Evolutionary conservation across 2,329 filamentous ascomycete species (phyloP).

Genomic region (Fusarium sp.): DNA sequence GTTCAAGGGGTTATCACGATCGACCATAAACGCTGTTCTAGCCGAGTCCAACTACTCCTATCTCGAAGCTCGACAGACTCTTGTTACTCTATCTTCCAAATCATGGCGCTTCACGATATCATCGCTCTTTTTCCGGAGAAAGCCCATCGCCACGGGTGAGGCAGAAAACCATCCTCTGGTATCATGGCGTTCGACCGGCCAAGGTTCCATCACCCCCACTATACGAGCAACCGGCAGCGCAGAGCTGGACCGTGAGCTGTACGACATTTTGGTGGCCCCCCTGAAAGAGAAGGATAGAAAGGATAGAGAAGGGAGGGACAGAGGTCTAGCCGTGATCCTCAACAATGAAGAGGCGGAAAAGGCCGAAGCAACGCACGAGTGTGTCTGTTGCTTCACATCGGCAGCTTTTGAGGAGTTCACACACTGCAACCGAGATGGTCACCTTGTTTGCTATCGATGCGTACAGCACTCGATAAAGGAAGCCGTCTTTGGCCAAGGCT

Average conservation of each 20-base stretch:
- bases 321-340: slow-evolving; percentile 65
- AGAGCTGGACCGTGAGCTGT: slow-evolving; percentile 75
- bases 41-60: slow-evolving; percentile 88
- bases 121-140: slow-evolving; percentile 77
- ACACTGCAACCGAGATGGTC: slow-evolving; percentile 76
- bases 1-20: slow-evolving; percentile 81
- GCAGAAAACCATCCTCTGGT: slow-evolving; percentile 75
- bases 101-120: slow-evolving; percentile 85
- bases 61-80: slow-evolving; percentile 77
- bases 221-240: slow-evolving; percentile 76
- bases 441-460: slow-evolving; percentile 86
- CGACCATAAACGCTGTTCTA: slow-evolving; percentile 82
- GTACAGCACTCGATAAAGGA: slow-evolving; percentile 87
- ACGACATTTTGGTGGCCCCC: slow-evolving; percentile 69
- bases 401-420: slow-evolving; percentile 81
- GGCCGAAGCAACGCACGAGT: slow-evolving; percentile 74
- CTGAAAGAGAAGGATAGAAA: slow-evolving; percentile 62
- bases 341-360: slow-evolving; percentile 73
- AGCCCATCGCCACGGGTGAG: slow-evolving; percentile 66
- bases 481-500: slow-evolving; percentile 93
- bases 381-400: slow-evolving; percentile 82
- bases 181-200: slow-evolving; percentile 70
- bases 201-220: slow-evolving; percentile 70
- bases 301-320: slow-evolving; percentile 67
- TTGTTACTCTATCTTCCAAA: slow-evolving; percentile 77